These are phyloP conservation scores for Alnus rubra DNA, from an alignment of 306 rosid genomes.

Conservation along the genomic window DNA sequence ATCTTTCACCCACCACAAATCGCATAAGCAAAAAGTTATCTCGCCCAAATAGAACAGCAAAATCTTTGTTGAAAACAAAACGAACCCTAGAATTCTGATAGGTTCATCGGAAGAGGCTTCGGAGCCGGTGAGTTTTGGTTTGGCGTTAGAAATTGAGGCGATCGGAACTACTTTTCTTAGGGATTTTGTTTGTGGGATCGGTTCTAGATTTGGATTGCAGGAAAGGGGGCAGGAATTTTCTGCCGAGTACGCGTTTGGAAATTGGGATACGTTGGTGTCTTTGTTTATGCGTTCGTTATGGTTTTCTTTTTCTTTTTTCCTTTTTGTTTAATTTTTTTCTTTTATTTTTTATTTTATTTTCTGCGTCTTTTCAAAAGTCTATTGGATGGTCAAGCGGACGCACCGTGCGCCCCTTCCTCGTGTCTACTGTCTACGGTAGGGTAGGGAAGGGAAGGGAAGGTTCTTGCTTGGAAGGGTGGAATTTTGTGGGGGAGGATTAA, in stretches of 20 bases:
- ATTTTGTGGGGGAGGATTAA: neutral
- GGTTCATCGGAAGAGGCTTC: neutral
- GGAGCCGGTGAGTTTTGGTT: neutral
- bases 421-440: no score
- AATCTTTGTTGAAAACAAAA: neutral
- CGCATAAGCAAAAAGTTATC: constrained; percentile 26
- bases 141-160: neutral
- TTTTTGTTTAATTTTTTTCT: neutral
- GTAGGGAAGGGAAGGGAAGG: neutral
- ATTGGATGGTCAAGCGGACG: no score
- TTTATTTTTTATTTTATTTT: no score
- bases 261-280: neutral
- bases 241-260: constrained; percentile 21
- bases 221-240: neutral
- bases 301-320: neutral
- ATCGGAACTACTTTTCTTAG: constrained; percentile 5
- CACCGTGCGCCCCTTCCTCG: no score
- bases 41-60: neutral
- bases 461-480: neutral
- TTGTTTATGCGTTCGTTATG: neutral
- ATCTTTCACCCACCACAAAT: constrained; percentile 38
- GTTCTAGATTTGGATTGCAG: neutral
- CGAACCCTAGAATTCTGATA: constrained; percentile 43
- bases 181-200: neutral
- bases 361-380: no score